Base-by-base conservation (phyloP, 345 rosid genomes). In the Microthlaspi erraticum region DNA sequence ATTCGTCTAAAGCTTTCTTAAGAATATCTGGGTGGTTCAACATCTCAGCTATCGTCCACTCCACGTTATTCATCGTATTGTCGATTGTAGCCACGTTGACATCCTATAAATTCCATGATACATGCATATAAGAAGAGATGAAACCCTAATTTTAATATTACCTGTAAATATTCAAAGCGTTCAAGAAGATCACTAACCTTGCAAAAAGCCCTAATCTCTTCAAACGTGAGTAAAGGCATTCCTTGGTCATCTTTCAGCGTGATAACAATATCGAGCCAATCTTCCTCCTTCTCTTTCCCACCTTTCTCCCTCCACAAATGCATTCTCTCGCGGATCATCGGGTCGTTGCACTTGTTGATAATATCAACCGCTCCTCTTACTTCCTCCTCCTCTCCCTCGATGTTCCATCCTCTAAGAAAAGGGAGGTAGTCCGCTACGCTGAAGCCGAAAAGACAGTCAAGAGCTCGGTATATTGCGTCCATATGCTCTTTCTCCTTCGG, bases 41-140 rank as follows among this genome's bases (percentile, higher is more conserved):
- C 75, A 80, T 56, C 52, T 80, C 80, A 0, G 69, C 83, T 41
- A 80, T 52, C 17, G 78, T 51, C 83, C 83, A 80, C 43, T 80
- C 83, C 4, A 72, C 53, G 36, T 71, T 75, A 45, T 80, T 71
- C 51, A 76, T 71, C 18, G 44, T 34, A n/a, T 70, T 70, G 42
- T 70, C 74, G 17, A 71, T 33, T 37, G 63, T 3, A 11, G 76
- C 76, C 33, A 62, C 0, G 3, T 50, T 51, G 10, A 71, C 32
- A 9, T 71, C 55, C 76, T 71, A 41, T 19, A 45, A 13, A 32
- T 17, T 0, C 2, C 5, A 50, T 3, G 10, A 60, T 19, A 17
- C 12, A 16, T 11, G 11, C 18, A 4, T 17, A 37, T n/a, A 65
- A 12, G 3, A 26, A 26, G 29, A 34, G 10, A 43, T 68, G 3